Percentiles rank a stretch among this genome's conserved stretches.
Evolutionary conservation across 352 stramenopile genomes (phyloP).

Genomic region (Nannochloropsis limnetica): DNA sequence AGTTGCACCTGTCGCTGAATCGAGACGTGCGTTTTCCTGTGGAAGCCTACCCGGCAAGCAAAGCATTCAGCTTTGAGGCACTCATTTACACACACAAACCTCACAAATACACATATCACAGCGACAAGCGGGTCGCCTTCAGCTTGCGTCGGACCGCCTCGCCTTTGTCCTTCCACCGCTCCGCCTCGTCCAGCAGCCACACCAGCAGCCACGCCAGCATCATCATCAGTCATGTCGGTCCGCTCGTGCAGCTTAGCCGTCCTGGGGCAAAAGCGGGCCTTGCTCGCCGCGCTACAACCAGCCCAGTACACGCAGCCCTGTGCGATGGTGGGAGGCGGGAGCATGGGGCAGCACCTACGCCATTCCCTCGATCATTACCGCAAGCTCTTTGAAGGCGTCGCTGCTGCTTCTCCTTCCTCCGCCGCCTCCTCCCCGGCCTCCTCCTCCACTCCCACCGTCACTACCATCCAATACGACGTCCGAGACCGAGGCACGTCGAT

Average conservation of each 20-base stretch:
- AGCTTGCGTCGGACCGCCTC: background rate
- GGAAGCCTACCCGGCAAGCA: background rate
- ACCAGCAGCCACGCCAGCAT: background rate
- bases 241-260: background rate
- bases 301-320: conserved; percentile 30
- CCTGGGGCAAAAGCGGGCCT: background rate
- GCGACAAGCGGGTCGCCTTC: background rate
- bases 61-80: background rate
- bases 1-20: background rate
- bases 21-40: background rate
- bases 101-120: background rate
- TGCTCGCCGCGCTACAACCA: background rate
- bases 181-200: background rate
- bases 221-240: background rate
- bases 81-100: background rate
- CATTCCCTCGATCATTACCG: background rate
- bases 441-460: background rate
- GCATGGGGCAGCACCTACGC: background rate
- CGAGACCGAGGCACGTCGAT: conserved; percentile 1
- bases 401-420: background rate
- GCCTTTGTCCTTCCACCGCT: background rate
- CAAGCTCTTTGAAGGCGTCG: conserved; percentile 6
- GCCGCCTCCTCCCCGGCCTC: background rate
- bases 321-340: background rate
- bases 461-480: conserved; percentile 28